Evolutionary conservation across 1,139 yeast species (phyloP).

Genomic region (Scheffersomyces segobiensis): DNA sequence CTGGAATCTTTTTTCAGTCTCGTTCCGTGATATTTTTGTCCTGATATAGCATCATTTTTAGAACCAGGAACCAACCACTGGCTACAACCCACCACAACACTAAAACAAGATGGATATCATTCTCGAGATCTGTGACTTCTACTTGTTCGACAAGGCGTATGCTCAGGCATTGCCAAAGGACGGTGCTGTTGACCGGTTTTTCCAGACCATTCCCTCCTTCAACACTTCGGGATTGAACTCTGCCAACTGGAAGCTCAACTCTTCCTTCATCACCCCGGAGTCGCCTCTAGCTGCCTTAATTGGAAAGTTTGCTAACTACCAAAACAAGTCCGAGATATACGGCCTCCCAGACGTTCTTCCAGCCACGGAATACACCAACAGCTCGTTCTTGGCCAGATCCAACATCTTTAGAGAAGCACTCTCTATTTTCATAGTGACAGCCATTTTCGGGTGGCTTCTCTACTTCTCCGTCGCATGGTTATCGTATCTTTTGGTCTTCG

Average conservation of each 20-base stretch:
- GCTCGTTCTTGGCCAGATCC: constrained; percentile 68
- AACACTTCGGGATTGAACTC: neutral
- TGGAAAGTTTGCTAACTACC: constrained; percentile 24
- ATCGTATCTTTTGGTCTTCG: constrained; percentile 78
- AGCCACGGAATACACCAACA: constrained; percentile 54
- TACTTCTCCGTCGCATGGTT: constrained; percentile 76
- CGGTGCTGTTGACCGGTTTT: constrained; percentile 22
- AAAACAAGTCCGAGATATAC: constrained; percentile 38
- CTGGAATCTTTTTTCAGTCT: neutral
- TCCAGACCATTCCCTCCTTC: constrained; percentile 10
- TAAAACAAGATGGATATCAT: constrained; percentile 76
- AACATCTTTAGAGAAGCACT: constrained; percentile 70
- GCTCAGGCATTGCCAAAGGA: constrained; percentile 48
- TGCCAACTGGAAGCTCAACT: constrained; percentile 3
- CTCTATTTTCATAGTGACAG: constrained; percentile 69
- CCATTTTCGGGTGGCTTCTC: constrained; percentile 80
- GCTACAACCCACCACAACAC: neutral
- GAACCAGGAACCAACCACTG: neutral
- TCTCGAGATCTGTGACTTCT: constrained; percentile 75
- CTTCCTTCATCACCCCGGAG: constrained; percentile 6
- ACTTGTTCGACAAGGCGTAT: constrained; percentile 67
- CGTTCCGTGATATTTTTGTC: neutral
- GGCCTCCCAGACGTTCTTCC: constrained; percentile 40
- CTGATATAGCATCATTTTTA: neutral
- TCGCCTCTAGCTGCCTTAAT: constrained; percentile 17